Evolutionary conservation across 345 rosid species (phyloP), one percentile per base, ranked within the genome.

Genomic region (Nephelium lappaceum): DNA sequence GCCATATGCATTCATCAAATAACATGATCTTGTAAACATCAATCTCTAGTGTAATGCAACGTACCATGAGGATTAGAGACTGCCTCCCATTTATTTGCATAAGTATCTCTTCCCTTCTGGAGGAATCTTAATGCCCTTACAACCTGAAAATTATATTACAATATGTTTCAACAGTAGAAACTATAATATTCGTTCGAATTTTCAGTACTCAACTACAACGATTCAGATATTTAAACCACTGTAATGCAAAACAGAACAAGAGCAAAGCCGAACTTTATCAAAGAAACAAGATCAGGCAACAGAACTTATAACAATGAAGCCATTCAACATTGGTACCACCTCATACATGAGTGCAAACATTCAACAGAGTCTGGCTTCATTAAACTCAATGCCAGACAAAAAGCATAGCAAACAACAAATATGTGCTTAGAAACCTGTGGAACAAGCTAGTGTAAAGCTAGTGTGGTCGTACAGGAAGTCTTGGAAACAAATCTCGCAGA

Each of bases 61-160:
- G 99, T 93, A 75, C 99, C 98, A 76, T 98, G 97, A 69, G 96
- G 95, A 77, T 93, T 89, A 75, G 87, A 84, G 82, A 92, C 89
- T 73, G 88, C 89, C 81, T 86, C 88, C 91, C 94, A 93, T 79
- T 86, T 88, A 69, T 87, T 76, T 45, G 51, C 66, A 81, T 86
- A 75, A 36, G 86, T 84, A 73, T 85, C 90, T 65, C 85, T 87
- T 49, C 89, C 87, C 75, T 78, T 80, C 82, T 89, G 99, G 72
- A 92, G 87, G 87, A 87, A 85, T 69, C 74, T 80, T 75, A 95
- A 81, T 53, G 98, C 98, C 84, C 98, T 90, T 75, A 95, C 98
- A 79, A 92, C 98, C 98, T 95, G 88, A 65, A 89, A 77, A 75
- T 55, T 67, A 51, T 55, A 71, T 69, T n/a, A 63, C 1, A 3